Evolutionary conservation across 2,329 filamentous ascomycete genomes (phyloP).

Genomic region (Ophiocordyceps robertsii): DNA sequence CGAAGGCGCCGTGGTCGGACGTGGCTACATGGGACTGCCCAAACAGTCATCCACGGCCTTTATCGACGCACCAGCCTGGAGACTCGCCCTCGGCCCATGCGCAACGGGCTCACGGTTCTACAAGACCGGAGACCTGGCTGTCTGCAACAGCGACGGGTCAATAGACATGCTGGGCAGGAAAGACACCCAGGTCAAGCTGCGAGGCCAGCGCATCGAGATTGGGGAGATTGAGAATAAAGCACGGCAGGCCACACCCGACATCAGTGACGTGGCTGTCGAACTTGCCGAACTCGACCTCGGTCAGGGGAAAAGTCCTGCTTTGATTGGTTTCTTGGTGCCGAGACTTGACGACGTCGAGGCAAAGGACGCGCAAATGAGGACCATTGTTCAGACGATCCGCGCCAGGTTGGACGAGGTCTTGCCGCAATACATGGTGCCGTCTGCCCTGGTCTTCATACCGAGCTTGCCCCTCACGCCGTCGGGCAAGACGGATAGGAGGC

Average conservation of each 20-base stretch:
- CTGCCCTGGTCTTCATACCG: conserved; percentile 22
- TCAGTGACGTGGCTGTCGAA: conserved; percentile 1
- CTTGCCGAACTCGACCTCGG: neutral
- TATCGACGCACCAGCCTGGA: too few species aligned
- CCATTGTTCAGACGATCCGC: neutral
- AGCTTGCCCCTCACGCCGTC: conserved; percentile 17
- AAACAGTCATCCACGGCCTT: too few species aligned
- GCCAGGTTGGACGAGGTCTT: neutral
- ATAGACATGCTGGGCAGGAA: conserved; percentile 35
- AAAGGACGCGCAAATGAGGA: neutral
- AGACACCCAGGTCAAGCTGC: conserved; percentile 44
- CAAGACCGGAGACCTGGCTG: conserved; percentile 33
- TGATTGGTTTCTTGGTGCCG: neutral
- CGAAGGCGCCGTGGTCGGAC: too few species aligned
- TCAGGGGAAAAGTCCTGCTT: neutral
- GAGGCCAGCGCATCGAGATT: conserved; percentile 44
- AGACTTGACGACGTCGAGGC: neutral
- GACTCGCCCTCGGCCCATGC: conserved; percentile 1
- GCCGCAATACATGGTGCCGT: conserved; percentile 27
- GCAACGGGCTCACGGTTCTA: conserved; percentile 17
- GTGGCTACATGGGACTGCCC: too few species aligned
- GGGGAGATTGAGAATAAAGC: conserved; percentile 9
- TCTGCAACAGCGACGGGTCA: conserved; percentile 23
- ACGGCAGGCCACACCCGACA: conserved; percentile 1
- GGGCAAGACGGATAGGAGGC: conserved; percentile 3